Conservation (phyloP, 1,139 yeast species). For the Blastobotrys illinoisensis region DNA sequence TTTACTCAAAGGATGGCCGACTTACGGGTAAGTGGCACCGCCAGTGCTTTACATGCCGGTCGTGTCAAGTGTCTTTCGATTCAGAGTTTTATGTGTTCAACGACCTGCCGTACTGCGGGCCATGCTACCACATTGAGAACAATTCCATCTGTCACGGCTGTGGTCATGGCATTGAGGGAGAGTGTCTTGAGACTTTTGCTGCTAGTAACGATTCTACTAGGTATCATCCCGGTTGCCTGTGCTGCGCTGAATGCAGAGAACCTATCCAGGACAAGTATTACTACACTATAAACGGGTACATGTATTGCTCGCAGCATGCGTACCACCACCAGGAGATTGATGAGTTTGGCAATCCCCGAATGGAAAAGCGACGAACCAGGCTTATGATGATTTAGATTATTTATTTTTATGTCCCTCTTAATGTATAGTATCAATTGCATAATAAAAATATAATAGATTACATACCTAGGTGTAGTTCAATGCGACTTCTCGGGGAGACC, state of each 20-base stretch:
- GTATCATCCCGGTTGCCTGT: constrained; percentile 31
- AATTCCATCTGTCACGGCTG: constrained; percentile 71
- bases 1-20: constrained; percentile 78
- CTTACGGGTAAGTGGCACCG: constrained; percentile 95
- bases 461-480: too few species aligned
- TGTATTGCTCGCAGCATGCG: constrained; percentile 33
- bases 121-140: constrained; percentile 74
- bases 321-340: constrained; percentile 14
- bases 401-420: constrained; percentile 2
- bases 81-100: constrained; percentile 68
- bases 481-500: too few species aligned
- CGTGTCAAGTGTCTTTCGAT: constrained; percentile 43
- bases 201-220: constrained; percentile 8
- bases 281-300: constrained; percentile 29
- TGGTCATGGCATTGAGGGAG: constrained; percentile 77
- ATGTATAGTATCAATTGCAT: neutral
- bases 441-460: neutral
- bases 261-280: constrained; percentile 28
- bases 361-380: constrained; percentile 32
- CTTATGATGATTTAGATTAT: constrained; percentile 22
- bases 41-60: constrained; percentile 67
- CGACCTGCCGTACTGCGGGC: constrained; percentile 73
- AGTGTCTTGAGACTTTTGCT: constrained; percentile 60
- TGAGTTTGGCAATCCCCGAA: constrained; percentile 16
- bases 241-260: constrained; percentile 30